Conservation (phyloP, 768 basidiomycete genomes). For the Leccinum truebloodii region DNA sequence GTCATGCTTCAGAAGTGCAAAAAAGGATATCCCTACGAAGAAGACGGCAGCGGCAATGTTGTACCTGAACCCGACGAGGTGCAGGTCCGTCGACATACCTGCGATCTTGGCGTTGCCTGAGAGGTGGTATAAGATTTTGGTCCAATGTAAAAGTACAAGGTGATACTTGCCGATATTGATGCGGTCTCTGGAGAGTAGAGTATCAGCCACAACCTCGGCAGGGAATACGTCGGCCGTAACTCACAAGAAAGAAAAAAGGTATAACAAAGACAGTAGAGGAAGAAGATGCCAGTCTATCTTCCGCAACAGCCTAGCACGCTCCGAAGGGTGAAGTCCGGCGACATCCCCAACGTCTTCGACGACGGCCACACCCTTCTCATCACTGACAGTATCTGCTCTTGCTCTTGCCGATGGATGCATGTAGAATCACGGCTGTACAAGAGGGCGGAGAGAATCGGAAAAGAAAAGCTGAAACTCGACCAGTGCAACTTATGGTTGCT, state of each 20-base stretch:
- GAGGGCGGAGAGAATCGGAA: neutral
- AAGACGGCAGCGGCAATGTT: slow-evolving; percentile 43
- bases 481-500: neutral
- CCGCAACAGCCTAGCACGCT: slow-evolving; percentile 11
- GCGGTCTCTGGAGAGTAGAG: slow-evolving; percentile 37
- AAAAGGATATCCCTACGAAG: slow-evolving; percentile 28
- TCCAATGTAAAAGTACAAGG: neutral
- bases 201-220: neutral
- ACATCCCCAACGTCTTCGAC: neutral
- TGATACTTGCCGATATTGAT: slow-evolving; percentile 42
- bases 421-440: neutral
- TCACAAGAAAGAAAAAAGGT: slow-evolving; percentile 23
- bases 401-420: neutral
- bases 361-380: neutral
- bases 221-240: neutral
- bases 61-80: slow-evolving; percentile 36
- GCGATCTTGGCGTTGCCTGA: slow-evolving; percentile 46
- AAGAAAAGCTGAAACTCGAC: neutral
- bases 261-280: slow-evolving; percentile 18
- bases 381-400: neutral
- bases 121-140: slow-evolving; percentile 1
- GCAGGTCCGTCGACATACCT: slow-evolving; percentile 41
- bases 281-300: slow-evolving; percentile 26
- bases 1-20: neutral
- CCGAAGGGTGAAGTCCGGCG: neutral